Base-by-base conservation (phyloP, 2,329 filamentous ascomycete species). In the Ceratocystis papillata region DNA sequence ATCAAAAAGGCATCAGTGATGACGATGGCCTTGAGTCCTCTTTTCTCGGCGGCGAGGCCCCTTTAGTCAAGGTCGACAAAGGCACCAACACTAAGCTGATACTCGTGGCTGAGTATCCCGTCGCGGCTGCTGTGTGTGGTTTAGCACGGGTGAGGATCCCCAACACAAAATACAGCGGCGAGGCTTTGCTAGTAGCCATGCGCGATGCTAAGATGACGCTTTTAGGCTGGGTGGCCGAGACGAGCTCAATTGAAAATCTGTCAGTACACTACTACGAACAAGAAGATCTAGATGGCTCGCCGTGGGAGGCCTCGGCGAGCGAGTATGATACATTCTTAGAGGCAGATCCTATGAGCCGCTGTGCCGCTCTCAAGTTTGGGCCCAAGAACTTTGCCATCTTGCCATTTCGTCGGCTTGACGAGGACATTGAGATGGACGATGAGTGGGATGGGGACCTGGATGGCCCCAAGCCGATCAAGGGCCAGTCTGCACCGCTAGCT, bases 201-300 rank as follows among this genome's bases (percentile, higher is more conserved):
- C 88, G 88, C 73, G 91, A 96, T 76, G 94, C 94, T 53, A 96
- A 96, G 77, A 82, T 97, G 73, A 95, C 89, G 75, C 80, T 99
- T 75, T 81, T 96, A 66, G 90, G 96, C 77, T 99, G 94, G 94
- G 90, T 97, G 74, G 86, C 90, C 7, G 85, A 88, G 73, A 85
- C 84, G 70, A 82, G 89, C 75, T 83, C 84, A 63, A 86, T 97
- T 71, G 86, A 87, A 71, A 97, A 93, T 64, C 84, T 94, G 69
- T 97, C 93, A 63, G 93, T 99, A 72, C 94, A 99, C 78, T 97
- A 92, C 80, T 99, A 97, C 77, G 94, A 99, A 75, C 89, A 94
- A 74, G 92, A 96, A 73, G 92, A 96, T 73, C 79, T 93, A 69
- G 85, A 88, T 70, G 86, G 87, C 64, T 88, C 85, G 69, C 92